These are phyloP conservation scores for Begonia loranthoides DNA, from an alignment of 306 rosid species.

Conservation along the genomic window DNA sequence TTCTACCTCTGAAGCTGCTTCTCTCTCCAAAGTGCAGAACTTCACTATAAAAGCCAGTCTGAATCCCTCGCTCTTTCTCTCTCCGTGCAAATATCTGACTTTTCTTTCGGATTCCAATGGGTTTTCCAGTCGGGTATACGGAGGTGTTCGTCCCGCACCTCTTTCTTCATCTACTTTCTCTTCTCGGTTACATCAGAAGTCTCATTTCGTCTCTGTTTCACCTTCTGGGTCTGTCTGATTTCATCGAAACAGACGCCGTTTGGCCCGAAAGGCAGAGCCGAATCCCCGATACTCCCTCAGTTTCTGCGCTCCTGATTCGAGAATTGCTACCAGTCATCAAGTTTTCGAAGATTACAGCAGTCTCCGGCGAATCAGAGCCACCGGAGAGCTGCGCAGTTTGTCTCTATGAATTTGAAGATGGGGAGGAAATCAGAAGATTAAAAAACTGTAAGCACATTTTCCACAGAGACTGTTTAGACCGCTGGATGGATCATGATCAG, in stretches of 20 bases:
- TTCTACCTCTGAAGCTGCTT: neutral
- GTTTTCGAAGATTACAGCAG: conserved; percentile 19
- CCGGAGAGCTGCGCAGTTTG: conserved; percentile 71
- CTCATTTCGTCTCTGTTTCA: conserved; percentile 41
- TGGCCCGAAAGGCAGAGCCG: conserved; percentile 26
- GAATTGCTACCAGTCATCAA: conserved; percentile 50
- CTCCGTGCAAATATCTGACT: conserved; percentile 3
- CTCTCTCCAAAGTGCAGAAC: neutral
- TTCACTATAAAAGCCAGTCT: too few relatives aligned
- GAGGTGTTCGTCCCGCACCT: conserved; percentile 52
- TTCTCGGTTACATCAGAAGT: conserved; percentile 44
- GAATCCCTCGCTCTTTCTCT: conserved; percentile 9
- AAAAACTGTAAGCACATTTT: conserved; percentile 79
- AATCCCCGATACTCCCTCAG: conserved; percentile 23
- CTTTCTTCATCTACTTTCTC: conserved; percentile 44
- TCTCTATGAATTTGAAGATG: conserved; percentile 44
- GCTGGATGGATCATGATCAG: conserved; percentile 95
- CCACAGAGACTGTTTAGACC: conserved; percentile 71
- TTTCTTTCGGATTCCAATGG: conserved; percentile 26
- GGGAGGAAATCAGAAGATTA: conserved; percentile 68
- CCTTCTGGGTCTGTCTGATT: conserved; percentile 55
- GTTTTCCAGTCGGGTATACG: conserved; percentile 67
- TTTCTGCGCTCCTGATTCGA: conserved; percentile 51
- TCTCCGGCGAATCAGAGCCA: conserved; percentile 9
- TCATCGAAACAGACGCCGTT: conserved; percentile 35